Conservation (phyloP, 139 green algal genomes). For the Micractinium sp. region DNA sequence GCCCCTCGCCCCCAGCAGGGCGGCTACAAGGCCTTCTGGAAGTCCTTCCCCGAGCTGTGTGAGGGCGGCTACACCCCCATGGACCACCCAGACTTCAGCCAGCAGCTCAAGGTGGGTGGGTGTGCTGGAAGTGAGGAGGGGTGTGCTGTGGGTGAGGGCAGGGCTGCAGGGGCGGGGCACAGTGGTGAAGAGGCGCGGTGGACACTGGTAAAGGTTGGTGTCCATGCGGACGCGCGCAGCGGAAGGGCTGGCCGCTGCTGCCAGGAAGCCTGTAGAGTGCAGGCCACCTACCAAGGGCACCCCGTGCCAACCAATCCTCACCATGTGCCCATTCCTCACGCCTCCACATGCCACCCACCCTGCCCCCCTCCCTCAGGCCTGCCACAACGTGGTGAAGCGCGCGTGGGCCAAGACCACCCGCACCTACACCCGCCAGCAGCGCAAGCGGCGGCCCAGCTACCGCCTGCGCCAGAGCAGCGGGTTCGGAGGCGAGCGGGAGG, state of each 20-base stretch:
- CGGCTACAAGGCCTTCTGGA: slow-evolving; percentile 36
- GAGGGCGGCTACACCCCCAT: slow-evolving; percentile 26
- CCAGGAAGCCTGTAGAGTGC: too few species aligned
- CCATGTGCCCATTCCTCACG: too few species aligned
- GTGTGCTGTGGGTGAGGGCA: background rate
- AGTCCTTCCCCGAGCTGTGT: background rate
- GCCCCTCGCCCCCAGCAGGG: background rate
- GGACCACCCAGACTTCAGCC: slow-evolving; percentile 14
- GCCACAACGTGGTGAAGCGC: slow-evolving; percentile 17
- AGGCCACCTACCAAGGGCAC: too few species aligned
- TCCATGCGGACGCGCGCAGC: too few species aligned
- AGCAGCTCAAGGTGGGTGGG: slow-evolving; percentile 16
- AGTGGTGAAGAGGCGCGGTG: too few species aligned
- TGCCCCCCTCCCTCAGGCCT: background rate
- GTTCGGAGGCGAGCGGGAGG: background rate
- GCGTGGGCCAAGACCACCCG: slow-evolving; percentile 18
- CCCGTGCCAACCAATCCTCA: too few species aligned
- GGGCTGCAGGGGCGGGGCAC: too few species aligned
- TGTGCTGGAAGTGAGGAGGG: too few species aligned
- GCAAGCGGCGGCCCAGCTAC: slow-evolving; percentile 17
- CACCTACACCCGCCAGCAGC: slow-evolving; percentile 5
- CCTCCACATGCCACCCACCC: background rate
- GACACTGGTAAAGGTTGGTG: too few species aligned
- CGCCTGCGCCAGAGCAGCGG: slow-evolving; percentile 26
- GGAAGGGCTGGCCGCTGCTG: too few species aligned